These are phyloP conservation scores for Annulohypoxylon nitens DNA, from an alignment of 495 filamentous ascomycete genomes.

Conservation along the genomic window DNA sequence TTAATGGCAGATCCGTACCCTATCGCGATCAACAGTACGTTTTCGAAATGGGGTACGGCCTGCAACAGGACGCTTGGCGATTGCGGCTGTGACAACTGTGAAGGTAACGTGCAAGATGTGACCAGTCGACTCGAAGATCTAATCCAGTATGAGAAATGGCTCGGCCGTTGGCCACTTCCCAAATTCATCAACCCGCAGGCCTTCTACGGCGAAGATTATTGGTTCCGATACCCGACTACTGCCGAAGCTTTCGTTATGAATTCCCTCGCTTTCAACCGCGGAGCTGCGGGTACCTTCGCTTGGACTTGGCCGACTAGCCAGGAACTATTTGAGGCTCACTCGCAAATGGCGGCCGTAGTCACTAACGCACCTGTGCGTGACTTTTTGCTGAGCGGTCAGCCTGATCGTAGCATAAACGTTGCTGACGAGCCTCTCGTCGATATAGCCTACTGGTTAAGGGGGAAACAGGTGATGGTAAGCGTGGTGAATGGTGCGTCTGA, in stretches of 20 bases:
- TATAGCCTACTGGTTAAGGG: slow-evolving; percentile 59
- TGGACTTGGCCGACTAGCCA: slow-evolving; percentile 68
- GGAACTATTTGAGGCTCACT: slow-evolving; percentile 59
- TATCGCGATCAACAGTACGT: slow-evolving; percentile 68
- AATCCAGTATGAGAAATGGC: slow-evolving; percentile 58
- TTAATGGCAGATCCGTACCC: slow-evolving; percentile 77
- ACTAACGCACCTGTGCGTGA: slow-evolving; percentile 53
- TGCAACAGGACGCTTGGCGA: slow-evolving; percentile 77
- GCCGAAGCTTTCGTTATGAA: slow-evolving; percentile 72
- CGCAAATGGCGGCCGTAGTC: slow-evolving; percentile 60
- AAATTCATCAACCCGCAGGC: slow-evolving; percentile 73
- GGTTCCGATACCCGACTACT: slow-evolving; percentile 67
- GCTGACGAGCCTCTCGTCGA: slow-evolving; percentile 52
- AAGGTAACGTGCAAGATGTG: slow-evolving; percentile 68
- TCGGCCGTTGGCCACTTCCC: slow-evolving; percentile 64
- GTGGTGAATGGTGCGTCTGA: slow-evolving; percentile 60
- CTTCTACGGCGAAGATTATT: slow-evolving; percentile 73
- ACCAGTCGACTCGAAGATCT: slow-evolving; percentile 65
- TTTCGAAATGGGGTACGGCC: slow-evolving; percentile 64
- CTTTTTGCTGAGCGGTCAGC: slow-evolving; percentile 59
- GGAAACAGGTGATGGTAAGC: slow-evolving; percentile 56
- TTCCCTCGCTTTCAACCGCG: slow-evolving; percentile 71
- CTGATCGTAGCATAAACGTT: slow-evolving; percentile 36
- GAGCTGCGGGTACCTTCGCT: slow-evolving; percentile 65
- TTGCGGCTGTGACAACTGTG: slow-evolving; percentile 80